Conservation (phyloP, 495 filamentous ascomycete genomes). For the Penicillium paxilli region DNA sequence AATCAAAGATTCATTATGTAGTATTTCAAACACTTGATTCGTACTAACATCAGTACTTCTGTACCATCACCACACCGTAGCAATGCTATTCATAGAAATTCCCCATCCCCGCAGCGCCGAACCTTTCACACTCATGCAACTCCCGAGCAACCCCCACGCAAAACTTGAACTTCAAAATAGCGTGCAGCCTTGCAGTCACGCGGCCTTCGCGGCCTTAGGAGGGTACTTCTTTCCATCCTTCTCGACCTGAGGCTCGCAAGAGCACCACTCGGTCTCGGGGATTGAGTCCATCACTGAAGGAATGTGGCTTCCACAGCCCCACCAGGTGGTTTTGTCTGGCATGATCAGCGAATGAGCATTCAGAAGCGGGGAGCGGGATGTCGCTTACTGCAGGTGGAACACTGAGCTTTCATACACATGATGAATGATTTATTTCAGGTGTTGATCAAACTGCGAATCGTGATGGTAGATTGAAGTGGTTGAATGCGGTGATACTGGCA, state of each 20-base stretch:
- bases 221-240: conserved; percentile 62
- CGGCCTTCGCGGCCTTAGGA: conserved; percentile 55
- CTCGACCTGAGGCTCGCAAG: conserved; percentile 61
- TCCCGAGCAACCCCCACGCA: not conserved
- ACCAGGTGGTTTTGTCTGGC: conserved; percentile 67
- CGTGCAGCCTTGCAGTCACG: conserved; percentile 27
- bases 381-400: conserved; percentile 49
- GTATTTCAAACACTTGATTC: too few species aligned
- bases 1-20: too few species aligned
- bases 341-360: conserved; percentile 4
- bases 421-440: conserved; percentile 4
- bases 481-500: too few species aligned
- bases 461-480: too few species aligned
- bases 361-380: not conserved
- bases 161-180: conserved; percentile 10
- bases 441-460: too few species aligned
- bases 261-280: conserved; percentile 60
- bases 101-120: not conserved
- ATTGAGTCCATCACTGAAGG: conserved; percentile 64
- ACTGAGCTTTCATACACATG: conserved; percentile 54
- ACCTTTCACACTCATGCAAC: not conserved
- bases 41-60: too few species aligned
- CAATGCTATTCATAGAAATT: not conserved
- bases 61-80: too few species aligned
- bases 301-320: conserved; percentile 70